phyloP scores from a whole-genome alignment of 1,139 yeast species.

The Kodamaea ohmeri region DNA sequence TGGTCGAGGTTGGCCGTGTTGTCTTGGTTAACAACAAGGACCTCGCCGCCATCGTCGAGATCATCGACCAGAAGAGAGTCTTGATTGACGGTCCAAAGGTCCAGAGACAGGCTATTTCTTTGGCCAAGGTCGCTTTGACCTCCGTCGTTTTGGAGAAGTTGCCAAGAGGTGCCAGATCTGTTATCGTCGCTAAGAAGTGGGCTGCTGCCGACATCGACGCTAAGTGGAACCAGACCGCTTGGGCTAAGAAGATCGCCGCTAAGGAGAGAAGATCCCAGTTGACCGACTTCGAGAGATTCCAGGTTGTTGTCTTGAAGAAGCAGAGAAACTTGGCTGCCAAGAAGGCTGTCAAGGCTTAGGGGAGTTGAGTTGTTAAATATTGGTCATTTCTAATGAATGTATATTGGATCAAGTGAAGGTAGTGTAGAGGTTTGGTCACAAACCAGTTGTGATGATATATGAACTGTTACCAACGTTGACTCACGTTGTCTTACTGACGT shows the following conservation, averaged over 20 bases:
- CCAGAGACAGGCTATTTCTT: constrained; percentile 87
- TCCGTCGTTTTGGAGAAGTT: constrained; percentile 80
- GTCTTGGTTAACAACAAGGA: constrained; percentile 83
- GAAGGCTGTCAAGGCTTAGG: constrained; percentile 47
- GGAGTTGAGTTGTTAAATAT: constrained; percentile 9
- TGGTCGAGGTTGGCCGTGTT: constrained; percentile 99
- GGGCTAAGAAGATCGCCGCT: constrained; percentile 98
- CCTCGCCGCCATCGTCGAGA: constrained; percentile 94
- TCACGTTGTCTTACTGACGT: no score
- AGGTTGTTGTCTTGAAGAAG: constrained; percentile 94
- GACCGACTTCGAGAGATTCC: constrained; percentile 99
- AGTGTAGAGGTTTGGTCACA: no score
- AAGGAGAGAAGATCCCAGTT: constrained; percentile 90
- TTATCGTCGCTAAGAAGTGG: constrained; percentile 89
- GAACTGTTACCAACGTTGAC: no score
- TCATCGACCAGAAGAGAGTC: constrained; percentile 98
- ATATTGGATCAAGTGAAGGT: constrained; percentile 1
- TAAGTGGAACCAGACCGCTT: constrained; percentile 90
- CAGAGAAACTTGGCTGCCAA: constrained; percentile 88
- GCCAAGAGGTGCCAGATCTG: constrained; percentile 94
- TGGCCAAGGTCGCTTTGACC: constrained; percentile 88
- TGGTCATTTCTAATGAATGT: constrained; percentile 14
- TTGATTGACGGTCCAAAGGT: constrained; percentile 96
- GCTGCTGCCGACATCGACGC: constrained; percentile 82
- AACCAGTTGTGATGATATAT: no score